A percentile compares a stretch with the other conserved stretches of the same genome.
Evolutionary conservation across 2,329 filamentous ascomycete genomes (phyloP).

Genomic region (Fusarium caatingaense): DNA sequence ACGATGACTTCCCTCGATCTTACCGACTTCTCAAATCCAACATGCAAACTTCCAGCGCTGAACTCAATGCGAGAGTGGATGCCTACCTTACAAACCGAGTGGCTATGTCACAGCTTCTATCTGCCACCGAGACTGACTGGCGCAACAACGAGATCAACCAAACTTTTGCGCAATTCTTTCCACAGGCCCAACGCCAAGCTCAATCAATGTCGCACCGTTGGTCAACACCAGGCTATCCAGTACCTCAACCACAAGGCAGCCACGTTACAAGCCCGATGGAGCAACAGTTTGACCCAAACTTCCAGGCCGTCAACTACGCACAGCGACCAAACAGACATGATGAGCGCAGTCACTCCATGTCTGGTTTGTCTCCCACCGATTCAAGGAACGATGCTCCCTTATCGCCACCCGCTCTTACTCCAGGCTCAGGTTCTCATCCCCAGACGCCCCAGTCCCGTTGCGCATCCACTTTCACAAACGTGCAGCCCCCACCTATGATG

Average conservation of each 20-base stretch:
- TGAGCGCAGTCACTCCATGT: slow-evolving; percentile 36
- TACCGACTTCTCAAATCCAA: slow-evolving; percentile 73
- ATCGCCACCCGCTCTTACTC: slow-evolving; percentile 47
- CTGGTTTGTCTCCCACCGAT: slow-evolving; percentile 34
- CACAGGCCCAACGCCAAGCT: slow-evolving; percentile 49
- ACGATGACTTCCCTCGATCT: slow-evolving; percentile 79
- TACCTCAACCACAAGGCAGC: slow-evolving; percentile 16
- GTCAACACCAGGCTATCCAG: slow-evolving; percentile 36
- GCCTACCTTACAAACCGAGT: slow-evolving; percentile 57
- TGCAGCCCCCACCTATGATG: slow-evolving; percentile 37
- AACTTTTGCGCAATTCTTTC: slow-evolving; percentile 61
- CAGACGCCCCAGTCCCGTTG: slow-evolving; percentile 37
- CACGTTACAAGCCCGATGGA: slow-evolving; percentile 30
- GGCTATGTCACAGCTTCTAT: slow-evolving; percentile 57
- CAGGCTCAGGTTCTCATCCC: slow-evolving; percentile 43
- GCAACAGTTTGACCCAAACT: slow-evolving; percentile 37
- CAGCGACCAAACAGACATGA: slow-evolving; percentile 13
- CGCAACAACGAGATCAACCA: slow-evolving; percentile 60
- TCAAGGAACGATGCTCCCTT: slow-evolving; percentile 16
- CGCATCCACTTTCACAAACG: slow-evolving; percentile 32
- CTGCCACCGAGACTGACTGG: slow-evolving; percentile 52
- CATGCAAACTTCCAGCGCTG: slow-evolving; percentile 68
- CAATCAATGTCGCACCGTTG: slow-evolving; percentile 43
- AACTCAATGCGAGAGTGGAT: slow-evolving; percentile 71
- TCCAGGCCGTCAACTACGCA: slow-evolving; percentile 43